Evolutionary conservation across 2,329 filamentous ascomycete genomes (phyloP).

Genomic region (Trichoderma simmonsii): DNA sequence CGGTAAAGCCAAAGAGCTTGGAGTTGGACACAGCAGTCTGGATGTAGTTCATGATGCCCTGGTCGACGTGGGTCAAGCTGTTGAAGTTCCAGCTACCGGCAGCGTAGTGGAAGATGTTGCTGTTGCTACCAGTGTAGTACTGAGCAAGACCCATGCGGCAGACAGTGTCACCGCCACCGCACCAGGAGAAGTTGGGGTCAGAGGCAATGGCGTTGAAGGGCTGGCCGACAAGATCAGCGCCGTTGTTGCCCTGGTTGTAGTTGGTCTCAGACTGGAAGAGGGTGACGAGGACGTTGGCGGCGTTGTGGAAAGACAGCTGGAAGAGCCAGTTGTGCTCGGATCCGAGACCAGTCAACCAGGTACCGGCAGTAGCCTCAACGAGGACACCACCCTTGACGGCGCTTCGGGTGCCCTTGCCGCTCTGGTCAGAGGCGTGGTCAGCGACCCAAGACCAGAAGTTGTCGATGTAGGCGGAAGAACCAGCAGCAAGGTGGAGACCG

Average conservation of each 20-base stretch:
- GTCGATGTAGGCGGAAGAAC: slow-evolving; percentile 19
- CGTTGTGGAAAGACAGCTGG: slow-evolving; percentile 16
- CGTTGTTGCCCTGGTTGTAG: slow-evolving; percentile 17
- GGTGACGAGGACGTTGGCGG: slow-evolving; percentile 15
- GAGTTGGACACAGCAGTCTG: slow-evolving; percentile 15
- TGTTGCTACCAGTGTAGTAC: slow-evolving; percentile 18
- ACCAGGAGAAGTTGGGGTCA: slow-evolving; percentile 18
- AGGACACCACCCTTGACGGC: slow-evolving; percentile 18
- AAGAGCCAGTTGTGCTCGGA: slow-evolving; percentile 20
- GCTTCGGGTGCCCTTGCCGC: not conserved
- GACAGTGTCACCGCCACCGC: not conserved
- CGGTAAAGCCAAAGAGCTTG: slow-evolving; percentile 21
- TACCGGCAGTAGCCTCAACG: slow-evolving; percentile 17
- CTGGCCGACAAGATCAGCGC: slow-evolving; percentile 1
- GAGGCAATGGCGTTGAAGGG: slow-evolving; percentile 6
- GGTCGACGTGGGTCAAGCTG: slow-evolving; percentile 18
- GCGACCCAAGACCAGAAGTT: slow-evolving; percentile 20
- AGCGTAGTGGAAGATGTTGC: slow-evolving; percentile 20
- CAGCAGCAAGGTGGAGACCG: slow-evolving; percentile 15
- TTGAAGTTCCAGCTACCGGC: slow-evolving; percentile 21
- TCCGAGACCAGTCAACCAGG: slow-evolving; percentile 15
- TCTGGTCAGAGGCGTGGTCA: slow-evolving; percentile 9
- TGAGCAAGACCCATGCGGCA: slow-evolving; percentile 20
- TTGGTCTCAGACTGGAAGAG: slow-evolving; percentile 20
- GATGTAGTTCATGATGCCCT: slow-evolving; percentile 24